Evolutionary conservation across 1,284 basidiomycete genomes (phyloP).

Genomic region (Xerocomus nothofagi): DNA sequence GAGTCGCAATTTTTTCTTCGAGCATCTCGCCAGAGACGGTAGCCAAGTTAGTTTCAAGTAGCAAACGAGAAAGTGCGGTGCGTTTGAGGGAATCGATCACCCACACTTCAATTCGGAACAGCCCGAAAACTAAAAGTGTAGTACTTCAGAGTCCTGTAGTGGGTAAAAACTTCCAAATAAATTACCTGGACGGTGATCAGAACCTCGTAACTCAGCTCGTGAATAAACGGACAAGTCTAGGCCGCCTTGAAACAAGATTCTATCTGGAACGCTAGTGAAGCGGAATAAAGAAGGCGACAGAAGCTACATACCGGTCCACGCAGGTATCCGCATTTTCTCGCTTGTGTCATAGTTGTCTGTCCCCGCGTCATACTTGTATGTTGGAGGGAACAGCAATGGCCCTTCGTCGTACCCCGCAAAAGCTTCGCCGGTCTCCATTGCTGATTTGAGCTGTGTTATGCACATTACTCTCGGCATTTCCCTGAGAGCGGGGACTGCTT

Average conservation of each 20-base stretch:
- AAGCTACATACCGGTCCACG: constrained; percentile 84
- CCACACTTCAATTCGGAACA: constrained; percentile 77
- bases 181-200: constrained; percentile 90
- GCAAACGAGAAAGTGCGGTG: constrained; percentile 65
- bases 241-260: constrained; percentile 84
- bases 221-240: constrained; percentile 69
- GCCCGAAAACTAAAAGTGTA: constrained; percentile 67
- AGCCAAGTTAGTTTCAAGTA: constrained; percentile 62
- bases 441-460: constrained; percentile 60
- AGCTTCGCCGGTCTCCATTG: constrained; percentile 67
- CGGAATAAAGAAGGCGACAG: background rate
- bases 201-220: constrained; percentile 81
- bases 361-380: constrained; percentile 84
- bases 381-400: constrained; percentile 84
- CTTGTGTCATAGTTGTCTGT: constrained; percentile 92
- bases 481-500: background rate
- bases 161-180: background rate
- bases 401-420: constrained; percentile 91
- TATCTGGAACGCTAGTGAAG: constrained; percentile 53
- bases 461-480: background rate
- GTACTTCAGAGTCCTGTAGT: background rate
- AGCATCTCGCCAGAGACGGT: constrained; percentile 64
- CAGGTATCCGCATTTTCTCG: constrained; percentile 95
- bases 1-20: constrained; percentile 66
- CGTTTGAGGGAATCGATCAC: constrained; percentile 79